Base-by-base conservation (phyloP, 2,329 filamentous ascomycete genomes). In the Fusarium veterinarium region DNA sequence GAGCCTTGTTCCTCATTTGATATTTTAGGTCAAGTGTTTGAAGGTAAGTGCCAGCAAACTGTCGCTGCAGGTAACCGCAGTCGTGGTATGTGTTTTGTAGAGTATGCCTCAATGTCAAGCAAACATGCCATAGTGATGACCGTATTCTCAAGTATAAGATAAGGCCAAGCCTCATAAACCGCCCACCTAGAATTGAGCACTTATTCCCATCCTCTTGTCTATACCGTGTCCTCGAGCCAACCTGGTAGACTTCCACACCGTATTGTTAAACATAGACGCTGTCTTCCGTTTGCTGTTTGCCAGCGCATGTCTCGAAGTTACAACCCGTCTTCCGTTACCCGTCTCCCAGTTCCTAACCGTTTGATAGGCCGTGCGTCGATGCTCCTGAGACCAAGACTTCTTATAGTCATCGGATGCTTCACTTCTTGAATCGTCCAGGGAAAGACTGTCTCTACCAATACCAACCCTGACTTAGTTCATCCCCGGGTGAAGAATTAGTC, bases 261-360 rank as follows among this genome's bases (percentile, higher is more conserved):
- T 49, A 51, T 52, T 65, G 33, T 55, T 45, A 14, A 55, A 44
- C 33, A 30, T 30, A 52, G 35, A 20, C 42, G 30, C 55, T 72
- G 25, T 38, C 49, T 33, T 30, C 38, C 65, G 64, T 67, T 67
- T 62, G 33, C 38, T 65, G 65, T 73, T 73, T 73, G 71, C 52
- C 35, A 48, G 40, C 67, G 40, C 65, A 71, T 56, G 45, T 67
- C 46, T 71, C 42, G 45, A 74, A 73, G 62, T 45, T 67, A 67
- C 59, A 67, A 45, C 55, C 67, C 65, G 70, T 57, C 65, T 73
- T 69, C 69, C 67, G 67, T 56, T 67, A 67, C 67, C 67, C 69
- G 69, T 70, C 31, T 61, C 45, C 35, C 60, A 70, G 60, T 56
- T 58, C 44, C 33, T 69, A 70, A 51, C 69, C 55, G 69, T 56